phyloP scores from a whole-genome alignment of 2,329 filamentous ascomycete species.

The Lachnellula occidentalis region DNA sequence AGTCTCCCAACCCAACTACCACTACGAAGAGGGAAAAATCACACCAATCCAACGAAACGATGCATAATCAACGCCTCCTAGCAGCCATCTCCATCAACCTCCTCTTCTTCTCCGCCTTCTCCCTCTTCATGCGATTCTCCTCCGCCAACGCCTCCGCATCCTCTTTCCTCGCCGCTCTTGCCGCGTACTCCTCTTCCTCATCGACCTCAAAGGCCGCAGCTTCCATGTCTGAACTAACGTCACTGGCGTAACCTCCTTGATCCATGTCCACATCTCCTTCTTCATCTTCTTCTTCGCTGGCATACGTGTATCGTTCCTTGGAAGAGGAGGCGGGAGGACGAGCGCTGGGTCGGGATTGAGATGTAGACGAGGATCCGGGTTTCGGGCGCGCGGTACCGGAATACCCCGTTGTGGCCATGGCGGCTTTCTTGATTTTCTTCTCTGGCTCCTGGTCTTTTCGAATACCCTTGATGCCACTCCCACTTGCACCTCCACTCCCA shows the following conservation, averaged over 20 bases:
- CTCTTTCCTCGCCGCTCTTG: slow-evolving; percentile 58
- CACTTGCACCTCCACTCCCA: slow-evolving; percentile 8
- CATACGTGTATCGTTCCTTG: slow-evolving; percentile 34
- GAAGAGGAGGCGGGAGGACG: slow-evolving; percentile 26
- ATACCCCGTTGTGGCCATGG: slow-evolving; percentile 58
- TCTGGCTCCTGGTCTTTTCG: slow-evolving; percentile 35
- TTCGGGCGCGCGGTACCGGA: slow-evolving; percentile 59
- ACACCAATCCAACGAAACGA: neutral
- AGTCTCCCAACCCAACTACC: neutral
- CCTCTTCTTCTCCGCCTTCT: slow-evolving; percentile 49
- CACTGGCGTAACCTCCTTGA: slow-evolving; percentile 59
- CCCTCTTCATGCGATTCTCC: slow-evolving; percentile 54
- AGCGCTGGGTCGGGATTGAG: slow-evolving; percentile 21
- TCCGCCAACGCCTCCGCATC: slow-evolving; percentile 60
- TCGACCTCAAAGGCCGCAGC: slow-evolving; percentile 70
- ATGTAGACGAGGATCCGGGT: slow-evolving; percentile 35
- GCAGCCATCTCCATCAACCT: slow-evolving; percentile 30
- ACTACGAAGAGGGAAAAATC: no score
- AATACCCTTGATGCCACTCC: slow-evolving; percentile 9
- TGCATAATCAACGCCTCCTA: slow-evolving; percentile 9
- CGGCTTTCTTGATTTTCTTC: slow-evolving; percentile 58
- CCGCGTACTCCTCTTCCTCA: slow-evolving; percentile 60
- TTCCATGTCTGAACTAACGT: slow-evolving; percentile 72
- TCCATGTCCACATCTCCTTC: slow-evolving; percentile 47
- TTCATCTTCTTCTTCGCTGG: slow-evolving; percentile 31